Evolutionary conservation across 2,329 filamentous ascomycete species (phyloP), one percentile per base, ranked within the genome.

Genomic region (Hypoxylon sp.): DNA sequence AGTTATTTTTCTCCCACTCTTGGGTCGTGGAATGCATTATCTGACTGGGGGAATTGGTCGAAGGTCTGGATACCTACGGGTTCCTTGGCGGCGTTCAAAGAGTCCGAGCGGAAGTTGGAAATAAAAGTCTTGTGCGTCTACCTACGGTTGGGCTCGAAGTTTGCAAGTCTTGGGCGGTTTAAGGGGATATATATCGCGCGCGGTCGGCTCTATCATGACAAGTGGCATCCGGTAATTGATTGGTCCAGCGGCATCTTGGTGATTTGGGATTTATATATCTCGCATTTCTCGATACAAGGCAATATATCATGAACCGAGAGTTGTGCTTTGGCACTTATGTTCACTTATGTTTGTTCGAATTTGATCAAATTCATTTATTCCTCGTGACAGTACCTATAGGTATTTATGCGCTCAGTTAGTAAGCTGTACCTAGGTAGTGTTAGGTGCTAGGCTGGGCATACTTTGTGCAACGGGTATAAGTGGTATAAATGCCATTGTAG

Each of bases 71-170:
- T 54, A 58, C 49, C 49, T 43, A 24, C 13, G 27, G 35, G 47
- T 43, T 29, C 55, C 29, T 20, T 46, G 50, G 41, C 24, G 55
- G 49, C 55, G 55, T 54, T 58, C 45, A 48, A 49, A 42, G 52
- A 49, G 51, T 47, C 21, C 10, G 45, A 11, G 21, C 23, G 46
- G 33, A 40, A 24, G 33, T 35, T 38, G 21, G 46, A 38, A 46
- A 31, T 18, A 5, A 13, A 23, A 41, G 24, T 21, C 20, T 21
- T 13, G 15, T 41, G 20, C 20, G 20, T 41, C 6, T 21, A 13
- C 20, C 20, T 17, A 15, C 29, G 11, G 41, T 17, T 35, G 17
- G 13, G 17, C 27, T 46, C 18, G 26, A 31, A 20, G 15, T 23
- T n/a, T n/a, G n/a, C 43, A 18, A 46, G 41, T 46, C 17, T 35